Evolutionary conservation across 169 alveolate species (phyloP), one percentile per base, ranked within the genome.

Genomic region (Besnoitia besnoiti): DNA sequence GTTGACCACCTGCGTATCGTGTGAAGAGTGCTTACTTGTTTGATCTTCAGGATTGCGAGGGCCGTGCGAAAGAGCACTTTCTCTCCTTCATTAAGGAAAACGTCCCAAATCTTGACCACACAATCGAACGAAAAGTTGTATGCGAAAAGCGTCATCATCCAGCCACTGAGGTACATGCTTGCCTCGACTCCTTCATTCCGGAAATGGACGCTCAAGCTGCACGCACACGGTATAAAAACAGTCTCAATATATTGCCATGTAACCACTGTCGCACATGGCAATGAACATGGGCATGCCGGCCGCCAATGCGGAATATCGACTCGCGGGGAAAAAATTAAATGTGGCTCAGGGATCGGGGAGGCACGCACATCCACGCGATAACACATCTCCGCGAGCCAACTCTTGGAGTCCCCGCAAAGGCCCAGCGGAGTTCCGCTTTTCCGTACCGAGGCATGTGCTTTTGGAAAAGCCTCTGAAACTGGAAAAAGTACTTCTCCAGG

Each of bases 141-240:
- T 35, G 98, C 95, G 96, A 97, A 98, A n/a, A 98, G 96, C 75
- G 99, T 98, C 97, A 98, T 95, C 92, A 98, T 96, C 99, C 99
- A 98, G 85, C 97, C 97, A 47, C 99, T 96, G 0, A 98, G 98
- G 93, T 95, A 98, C 98, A 98, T 97, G 42, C 98, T 96, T 27
- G 99, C 97, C 85, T 96, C 97, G 76, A 97, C 97, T 90, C 96
- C 94, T 88, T 94, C 96, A 75, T 94, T 92, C 89, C 88, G 92
- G 67, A 97, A 76, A 55, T 96, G 96, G 44, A 89, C 91, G 90
- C 91, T 59, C 33, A 92, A 79, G 73, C 94, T 91, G 82, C 67
- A 85, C 37, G 79, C 82, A 73, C 44, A 42, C 44, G n/a, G n/a
- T n/a, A 37, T 39, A 7, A 30, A 35, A n/a, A 73, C 79, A 51